These are phyloP conservation scores for Dothideomycetes sp. DNA, from an alignment of 2,329 filamentous ascomycete species.

Conservation along the genomic window DNA sequence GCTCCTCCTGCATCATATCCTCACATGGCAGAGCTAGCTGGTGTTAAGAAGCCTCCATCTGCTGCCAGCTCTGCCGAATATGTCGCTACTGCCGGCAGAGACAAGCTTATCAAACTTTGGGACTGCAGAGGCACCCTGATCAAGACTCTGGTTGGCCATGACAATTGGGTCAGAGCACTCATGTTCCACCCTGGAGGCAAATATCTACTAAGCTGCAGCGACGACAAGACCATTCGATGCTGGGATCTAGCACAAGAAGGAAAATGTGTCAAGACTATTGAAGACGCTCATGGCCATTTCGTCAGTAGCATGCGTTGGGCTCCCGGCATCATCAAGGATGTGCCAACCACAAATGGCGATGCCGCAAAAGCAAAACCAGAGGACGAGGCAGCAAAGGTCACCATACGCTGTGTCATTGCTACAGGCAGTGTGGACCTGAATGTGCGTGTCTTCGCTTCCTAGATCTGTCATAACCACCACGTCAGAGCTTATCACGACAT, in stretches of 20 bases:
- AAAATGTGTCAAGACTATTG: conserved; percentile 74
- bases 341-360: conserved; percentile 25
- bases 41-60: conserved; percentile 70
- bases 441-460: conserved; percentile 64
- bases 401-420: conserved; percentile 75
- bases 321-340: conserved; percentile 58
- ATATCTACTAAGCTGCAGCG: conserved; percentile 73
- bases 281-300: conserved; percentile 72
- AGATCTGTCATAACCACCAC: too few relatives aligned
- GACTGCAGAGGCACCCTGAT: conserved; percentile 74
- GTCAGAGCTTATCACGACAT: too few relatives aligned
- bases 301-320: conserved; percentile 83
- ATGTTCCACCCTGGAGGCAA: conserved; percentile 89
- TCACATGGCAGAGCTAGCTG: conserved; percentile 67
- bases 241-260: conserved; percentile 90
- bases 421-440: conserved; percentile 77
- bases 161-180: conserved; percentile 84
- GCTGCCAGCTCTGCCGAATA: conserved; percentile 70
- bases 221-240: conserved; percentile 86
- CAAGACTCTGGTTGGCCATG: conserved; percentile 75
- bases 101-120: conserved; percentile 87
- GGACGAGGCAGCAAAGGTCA: conserved; percentile 40
- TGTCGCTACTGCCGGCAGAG: conserved; percentile 76
- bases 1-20: conserved; percentile 69
- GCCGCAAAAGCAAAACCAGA: conserved; percentile 17